phyloP scores from a whole-genome alignment of 306 rosid species.

The Quercus rubra region DNA sequence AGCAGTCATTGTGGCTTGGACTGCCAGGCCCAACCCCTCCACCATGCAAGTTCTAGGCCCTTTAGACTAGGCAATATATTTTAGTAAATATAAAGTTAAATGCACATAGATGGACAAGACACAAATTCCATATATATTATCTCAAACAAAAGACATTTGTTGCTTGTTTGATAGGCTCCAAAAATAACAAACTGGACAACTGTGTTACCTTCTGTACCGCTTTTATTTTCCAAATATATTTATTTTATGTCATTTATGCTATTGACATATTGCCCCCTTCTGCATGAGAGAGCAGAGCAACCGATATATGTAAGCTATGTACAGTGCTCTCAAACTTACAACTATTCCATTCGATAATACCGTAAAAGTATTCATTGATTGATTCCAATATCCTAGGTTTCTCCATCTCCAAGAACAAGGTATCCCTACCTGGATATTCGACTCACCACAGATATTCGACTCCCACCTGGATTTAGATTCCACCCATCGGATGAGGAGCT shows the following conservation, averaged over 20 bases:
- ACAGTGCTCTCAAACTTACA: slow-evolving; percentile 40
- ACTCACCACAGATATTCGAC: slow-evolving; percentile 42
- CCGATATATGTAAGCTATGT: slow-evolving; percentile 36
- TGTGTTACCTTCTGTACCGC: slow-evolving; percentile 29
- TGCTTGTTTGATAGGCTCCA: background rate
- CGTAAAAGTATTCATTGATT: background rate
- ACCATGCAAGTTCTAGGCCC: background rate
- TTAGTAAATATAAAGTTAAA: background rate
- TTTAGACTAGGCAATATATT: background rate
- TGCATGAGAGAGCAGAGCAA: slow-evolving; percentile 29
- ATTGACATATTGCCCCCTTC: slow-evolving; percentile 31
- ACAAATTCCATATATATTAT: background rate
- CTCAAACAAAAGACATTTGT: background rate
- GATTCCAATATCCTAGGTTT: slow-evolving; percentile 30
- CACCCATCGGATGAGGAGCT: slow-evolving; percentile 84
- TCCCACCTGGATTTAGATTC: slow-evolving; percentile 84
- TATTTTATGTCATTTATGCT: background rate
- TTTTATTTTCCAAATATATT: background rate
- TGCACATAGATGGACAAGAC: background rate
- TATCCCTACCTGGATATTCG: slow-evolving; percentile 40
- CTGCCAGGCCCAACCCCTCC: too few species aligned
- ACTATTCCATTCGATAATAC: slow-evolving; percentile 40
- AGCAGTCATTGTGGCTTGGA: too few species aligned
- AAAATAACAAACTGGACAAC: slow-evolving; percentile 20
- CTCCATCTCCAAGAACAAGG: slow-evolving; percentile 26